These are phyloP conservation scores for Globisporangium radiosum DNA, from an alignment of 352 stramenopile species.

Conservation along the genomic window DNA sequence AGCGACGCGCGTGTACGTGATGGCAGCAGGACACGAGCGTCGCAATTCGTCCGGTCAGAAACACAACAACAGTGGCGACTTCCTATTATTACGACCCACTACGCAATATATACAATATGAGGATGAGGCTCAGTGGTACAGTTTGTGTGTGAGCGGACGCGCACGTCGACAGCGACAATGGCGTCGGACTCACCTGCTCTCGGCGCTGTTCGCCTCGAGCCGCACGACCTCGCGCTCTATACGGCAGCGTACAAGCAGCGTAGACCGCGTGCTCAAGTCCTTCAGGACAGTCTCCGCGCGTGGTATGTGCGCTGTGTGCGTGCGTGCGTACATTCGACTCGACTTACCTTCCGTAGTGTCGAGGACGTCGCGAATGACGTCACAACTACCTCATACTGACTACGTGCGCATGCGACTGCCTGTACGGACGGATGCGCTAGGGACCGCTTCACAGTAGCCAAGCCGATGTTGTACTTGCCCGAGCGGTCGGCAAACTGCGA, in stretches of 20 bases:
- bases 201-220: conserved; percentile 11
- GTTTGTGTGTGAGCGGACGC: not conserved
- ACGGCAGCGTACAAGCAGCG: conserved; percentile 27
- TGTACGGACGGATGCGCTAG: conserved; percentile 7
- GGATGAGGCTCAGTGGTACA: too few species aligned
- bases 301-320: conserved; percentile 10
- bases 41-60: too few species aligned
- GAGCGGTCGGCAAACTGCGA: conserved; percentile 29
- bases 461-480: conserved; percentile 42
- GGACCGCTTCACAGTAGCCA: conserved; percentile 24
- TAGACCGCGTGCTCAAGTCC: conserved; percentile 6
- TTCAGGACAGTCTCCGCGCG: conserved; percentile 15
- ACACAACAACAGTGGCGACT: too few species aligned
- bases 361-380: too few species aligned
- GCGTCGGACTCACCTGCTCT: too few species aligned
- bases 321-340: not conserved
- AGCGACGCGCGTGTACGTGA: too few species aligned
- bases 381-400: too few species aligned
- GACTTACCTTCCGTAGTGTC: too few species aligned
- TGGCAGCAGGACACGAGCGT: too few species aligned
- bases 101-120: too few species aligned
- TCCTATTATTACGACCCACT: too few species aligned
- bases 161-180: not conserved
- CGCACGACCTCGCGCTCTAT: conserved; percentile 32
- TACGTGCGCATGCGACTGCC: too few species aligned